Evolutionary conservation across 2,329 filamentous ascomycete genomes (phyloP), one percentile per base, ranked within the genome.

Genomic region (Diaporthe citri): DNA sequence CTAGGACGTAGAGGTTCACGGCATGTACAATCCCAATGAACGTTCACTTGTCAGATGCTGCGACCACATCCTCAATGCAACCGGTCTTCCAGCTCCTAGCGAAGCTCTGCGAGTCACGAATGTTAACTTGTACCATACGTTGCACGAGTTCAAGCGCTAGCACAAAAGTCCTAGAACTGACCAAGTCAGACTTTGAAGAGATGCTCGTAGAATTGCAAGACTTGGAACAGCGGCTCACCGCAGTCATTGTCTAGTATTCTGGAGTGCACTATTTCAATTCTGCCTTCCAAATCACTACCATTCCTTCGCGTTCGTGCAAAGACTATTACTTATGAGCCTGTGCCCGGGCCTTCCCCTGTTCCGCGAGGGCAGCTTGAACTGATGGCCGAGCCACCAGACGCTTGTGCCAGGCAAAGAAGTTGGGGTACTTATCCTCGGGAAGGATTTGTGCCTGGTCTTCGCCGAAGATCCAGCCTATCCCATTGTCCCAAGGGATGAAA

Each of bases 321-420:
- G 28, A 10, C 10, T 39, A 67, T 25, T 64, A 46, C 31, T 67
- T 52, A 2, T 52, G 46, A 52, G 62, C 62, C 31, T 41, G 39
- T 0, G 22, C 41, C 34, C 43, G 28, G 43, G 73, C 41, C 17
- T 74, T 74, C 0, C 48, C 67, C 39, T 72, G 73, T 48, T 39
- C 36, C 22, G 39, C 59, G 1, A 74, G 34, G 6, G 73, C 73
- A 28, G 67, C 25, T 75, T 79, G 77, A 34, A 83, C 79, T 15
- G 81, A 77, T 15, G 81, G 80, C 28, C 83, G 82, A 46, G 79
- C 81, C 41, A 79, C 66, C 4, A 85, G 60, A 6, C 83, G 79
- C 55, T 82, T 76, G 60, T 83, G 79, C 83, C 84, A 85, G 4
- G 80, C 82, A 25, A 51, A 74, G 60, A 80, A 84, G 78, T 84